These are phyloP conservation scores for Zygosaccharomyces pseudobailii DNA, from an alignment of 1,139 yeast species.

Conservation along the genomic window DNA sequence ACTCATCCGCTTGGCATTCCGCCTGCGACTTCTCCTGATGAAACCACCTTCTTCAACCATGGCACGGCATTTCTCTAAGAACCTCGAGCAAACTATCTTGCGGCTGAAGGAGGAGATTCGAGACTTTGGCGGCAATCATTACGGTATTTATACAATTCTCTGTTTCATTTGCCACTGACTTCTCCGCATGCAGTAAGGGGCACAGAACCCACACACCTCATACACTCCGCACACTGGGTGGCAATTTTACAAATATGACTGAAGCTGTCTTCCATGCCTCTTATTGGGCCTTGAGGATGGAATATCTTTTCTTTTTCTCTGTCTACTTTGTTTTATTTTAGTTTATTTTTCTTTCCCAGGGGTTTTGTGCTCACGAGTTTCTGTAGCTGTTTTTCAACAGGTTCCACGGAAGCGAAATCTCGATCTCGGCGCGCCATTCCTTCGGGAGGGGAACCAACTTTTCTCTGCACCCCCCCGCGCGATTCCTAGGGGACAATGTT, in stretches of 20 bases:
- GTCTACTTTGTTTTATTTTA: too few species aligned
- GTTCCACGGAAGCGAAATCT: neutral
- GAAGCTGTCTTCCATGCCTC: neutral
- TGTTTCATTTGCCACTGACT: neutral
- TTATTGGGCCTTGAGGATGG: neutral
- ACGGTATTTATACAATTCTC: neutral
- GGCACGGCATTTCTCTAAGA: neutral
- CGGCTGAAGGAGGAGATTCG: neutral
- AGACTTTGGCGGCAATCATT: neutral
- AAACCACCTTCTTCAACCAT: slow-evolving; percentile 31
- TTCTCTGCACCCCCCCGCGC: neutral
- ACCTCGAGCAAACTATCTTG: neutral
- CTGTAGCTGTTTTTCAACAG: too few species aligned
- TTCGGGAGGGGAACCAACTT: neutral
- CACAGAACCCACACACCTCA: neutral
- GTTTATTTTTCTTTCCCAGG: neutral
- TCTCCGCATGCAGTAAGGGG: neutral
- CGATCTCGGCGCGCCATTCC: neutral
- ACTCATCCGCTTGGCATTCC: slow-evolving; percentile 17
- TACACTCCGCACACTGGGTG: neutral
- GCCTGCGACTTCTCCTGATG: slow-evolving; percentile 24
- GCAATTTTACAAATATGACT: neutral
- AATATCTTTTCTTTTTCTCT: too few species aligned
- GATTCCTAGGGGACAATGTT: neutral
- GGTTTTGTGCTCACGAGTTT: neutral